Conservation (phyloP, 345 rosid species). For the Passiflora organensis region DNA sequence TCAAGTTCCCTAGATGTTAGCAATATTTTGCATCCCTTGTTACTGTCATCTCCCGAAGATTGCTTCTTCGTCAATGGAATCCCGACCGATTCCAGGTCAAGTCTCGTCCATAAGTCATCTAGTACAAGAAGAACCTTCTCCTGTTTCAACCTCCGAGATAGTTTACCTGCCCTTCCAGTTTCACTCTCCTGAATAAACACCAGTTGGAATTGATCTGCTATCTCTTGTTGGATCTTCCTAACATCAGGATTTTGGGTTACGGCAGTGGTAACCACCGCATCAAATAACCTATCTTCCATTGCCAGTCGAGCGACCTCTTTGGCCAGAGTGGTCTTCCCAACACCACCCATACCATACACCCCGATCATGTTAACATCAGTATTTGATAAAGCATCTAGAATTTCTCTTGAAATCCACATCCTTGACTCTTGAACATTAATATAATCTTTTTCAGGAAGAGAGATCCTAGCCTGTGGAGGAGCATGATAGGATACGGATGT, state of each 20-base stretch:
- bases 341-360: no score
- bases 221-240: conserved; percentile 14
- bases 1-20: conserved; percentile 15
- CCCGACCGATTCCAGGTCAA: no score
- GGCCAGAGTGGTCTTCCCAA: conserved; percentile 18
- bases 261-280: background rate
- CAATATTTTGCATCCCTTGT: conserved; percentile 28
- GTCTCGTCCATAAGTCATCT: no score
- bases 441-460: no score
- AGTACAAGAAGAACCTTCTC: no score
- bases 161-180: no score
- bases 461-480: no score
- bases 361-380: conserved; percentile 5
- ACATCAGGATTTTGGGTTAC: no score
- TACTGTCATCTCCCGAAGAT: no score
- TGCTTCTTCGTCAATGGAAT: no score
- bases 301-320: conserved; percentile 6
- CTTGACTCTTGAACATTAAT: conserved; percentile 8
- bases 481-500: no score
- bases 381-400: background rate
- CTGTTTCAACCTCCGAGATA: no score
- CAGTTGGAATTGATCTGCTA: conserved; percentile 13
- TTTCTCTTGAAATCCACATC: background rate
- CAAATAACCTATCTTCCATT: background rate
- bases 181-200: conserved; percentile 10